phyloP scores from a whole-genome alignment of 345 rosid genomes.

The Cardiospermum halicacabum region DNA sequence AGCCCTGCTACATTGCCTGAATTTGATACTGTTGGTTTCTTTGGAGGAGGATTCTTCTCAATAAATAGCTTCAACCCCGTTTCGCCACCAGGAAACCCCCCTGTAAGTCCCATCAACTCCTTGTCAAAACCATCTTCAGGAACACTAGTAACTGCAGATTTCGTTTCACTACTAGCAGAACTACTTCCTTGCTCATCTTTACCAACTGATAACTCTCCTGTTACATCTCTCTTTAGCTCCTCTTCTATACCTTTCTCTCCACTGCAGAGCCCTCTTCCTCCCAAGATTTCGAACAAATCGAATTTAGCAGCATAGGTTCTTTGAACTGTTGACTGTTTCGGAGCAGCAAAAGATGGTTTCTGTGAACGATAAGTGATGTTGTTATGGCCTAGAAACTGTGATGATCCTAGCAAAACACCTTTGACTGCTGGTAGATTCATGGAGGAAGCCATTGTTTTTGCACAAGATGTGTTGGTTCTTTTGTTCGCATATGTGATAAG shows the following conservation, averaged over 20 bases:
- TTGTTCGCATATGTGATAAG: neutral
- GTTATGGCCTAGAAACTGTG: slow-evolving; percentile 45
- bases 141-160: slow-evolving; percentile 12
- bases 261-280: slow-evolving; percentile 86
- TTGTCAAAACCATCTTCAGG: slow-evolving; percentile 68
- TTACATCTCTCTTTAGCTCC: slow-evolving; percentile 50
- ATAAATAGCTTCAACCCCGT: slow-evolving; percentile 63
- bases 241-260: slow-evolving; percentile 68
- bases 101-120: slow-evolving; percentile 86
- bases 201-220: slow-evolving; percentile 21
- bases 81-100: slow-evolving; percentile 90
- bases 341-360: slow-evolving; percentile 23
- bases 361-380: slow-evolving; percentile 20
- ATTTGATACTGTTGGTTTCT: slow-evolving; percentile 19
- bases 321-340: slow-evolving; percentile 23
- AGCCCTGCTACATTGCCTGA: slow-evolving; percentile 11
- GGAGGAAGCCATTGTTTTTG: slow-evolving; percentile 45
- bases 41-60: slow-evolving; percentile 71
- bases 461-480: neutral
- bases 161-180: slow-evolving; percentile 3
- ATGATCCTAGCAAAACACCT: slow-evolving; percentile 26
- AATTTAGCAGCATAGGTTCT: slow-evolving; percentile 57
- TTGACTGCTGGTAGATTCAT: slow-evolving; percentile 43
- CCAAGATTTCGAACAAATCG: slow-evolving; percentile 56
- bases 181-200: slow-evolving; percentile 12